Evolutionary conservation across 352 stramenopile species (phyloP), one percentile per base, ranked within the genome.

Genomic region (Phytophthora citrophthora): DNA sequence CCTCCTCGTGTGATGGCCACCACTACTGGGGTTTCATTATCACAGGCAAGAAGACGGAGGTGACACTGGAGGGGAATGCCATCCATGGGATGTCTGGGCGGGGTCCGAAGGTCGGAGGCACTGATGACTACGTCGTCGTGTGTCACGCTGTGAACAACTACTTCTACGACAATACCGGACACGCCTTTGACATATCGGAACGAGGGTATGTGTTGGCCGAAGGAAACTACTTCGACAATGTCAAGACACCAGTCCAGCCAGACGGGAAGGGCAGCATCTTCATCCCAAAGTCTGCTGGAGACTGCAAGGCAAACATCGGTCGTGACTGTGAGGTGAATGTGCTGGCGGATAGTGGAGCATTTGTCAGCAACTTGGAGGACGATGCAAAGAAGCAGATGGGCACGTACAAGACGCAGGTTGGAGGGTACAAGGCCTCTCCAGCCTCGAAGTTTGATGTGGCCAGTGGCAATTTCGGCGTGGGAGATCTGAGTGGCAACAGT

Each of bases 1-100:
- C 73, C 26, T 45, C 70, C 3, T 70, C 76, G n/a, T 85, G 76
- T 52, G 72, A 85, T n/a, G 72, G 73, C 7, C 72, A 64, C 45
- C 76, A 85, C 54, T 86, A 86, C 60, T 86, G 71, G 69, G 57
- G 49, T 0, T 74, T 73, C 41, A 54, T 76, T 26, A 50, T 76
- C 23, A 65, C 54, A 10, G 66, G 66, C n/a, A 39, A 31, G 2
- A 62, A 51, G 38, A 77, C 66, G 10, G 54, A 68, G 26, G 24
- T 81, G 5, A 78, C 34, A 23, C 43, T 81, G 18, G 20, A 66
- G 15, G 50, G 59, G n/a, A 81, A 81, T 56, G 67, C 53, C 62
- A 64, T 81, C 40, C 73, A 81, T 48, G 8, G 36, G 8, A 79
- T 64, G 54, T 77, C 69, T 1, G 70, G 70, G 6, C 70, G 69